Percentiles rank a stretch among this genome's conserved stretches.
These are phyloP conservation scores for Pneumocystis carinii DNA, from an alignment of 1,139 yeast genomes.

Conservation along the genomic window DNA sequence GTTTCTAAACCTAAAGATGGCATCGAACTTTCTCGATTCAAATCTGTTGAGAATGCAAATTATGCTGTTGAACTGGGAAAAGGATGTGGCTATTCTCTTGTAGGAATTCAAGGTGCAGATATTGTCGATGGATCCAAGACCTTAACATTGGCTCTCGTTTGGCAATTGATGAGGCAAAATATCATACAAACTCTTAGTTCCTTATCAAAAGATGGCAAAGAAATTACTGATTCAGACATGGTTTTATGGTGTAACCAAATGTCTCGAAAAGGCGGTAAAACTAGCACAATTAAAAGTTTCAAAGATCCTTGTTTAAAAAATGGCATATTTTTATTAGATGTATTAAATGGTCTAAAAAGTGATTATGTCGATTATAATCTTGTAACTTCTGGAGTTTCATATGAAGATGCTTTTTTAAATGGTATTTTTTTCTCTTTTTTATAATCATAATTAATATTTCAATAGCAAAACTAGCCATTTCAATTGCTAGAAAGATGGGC, in stretches of 20 bases:
- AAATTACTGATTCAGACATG: conserved; percentile 69
- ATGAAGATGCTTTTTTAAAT: conserved; percentile 80
- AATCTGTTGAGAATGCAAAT: conserved; percentile 89
- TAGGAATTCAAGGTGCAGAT: conserved; percentile 96
- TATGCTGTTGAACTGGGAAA: conserved; percentile 94
- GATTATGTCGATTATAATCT: conserved; percentile 94
- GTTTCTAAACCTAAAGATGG: conserved; percentile 76
- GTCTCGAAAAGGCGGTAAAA: conserved; percentile 70
- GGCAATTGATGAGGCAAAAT: conserved; percentile 98
- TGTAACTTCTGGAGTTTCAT: conserved; percentile 62
- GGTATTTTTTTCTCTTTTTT: conserved; percentile 2
- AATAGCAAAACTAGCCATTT: conserved; percentile 78
- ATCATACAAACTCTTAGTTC: conserved; percentile 68
- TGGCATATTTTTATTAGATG: conserved; percentile 75
- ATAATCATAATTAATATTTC: not conserved
- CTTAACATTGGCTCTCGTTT: conserved; percentile 83
- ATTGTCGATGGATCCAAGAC: conserved; percentile 87
- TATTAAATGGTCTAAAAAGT: conserved; percentile 83
- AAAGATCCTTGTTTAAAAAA: conserved; percentile 61
- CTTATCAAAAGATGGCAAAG: conserved; percentile 57
- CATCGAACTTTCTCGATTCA: conserved; percentile 65
- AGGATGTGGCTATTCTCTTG: conserved; percentile 78
- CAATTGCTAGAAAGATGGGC: conserved; percentile 95
- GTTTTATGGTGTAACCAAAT: conserved; percentile 86
- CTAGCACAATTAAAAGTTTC: conserved; percentile 58